A percentile compares a stretch with the other conserved stretches of the same genome.
phyloP scores from a whole-genome alignment of 1,139 yeast species.

The Sugiyamaella paludigena region DNA sequence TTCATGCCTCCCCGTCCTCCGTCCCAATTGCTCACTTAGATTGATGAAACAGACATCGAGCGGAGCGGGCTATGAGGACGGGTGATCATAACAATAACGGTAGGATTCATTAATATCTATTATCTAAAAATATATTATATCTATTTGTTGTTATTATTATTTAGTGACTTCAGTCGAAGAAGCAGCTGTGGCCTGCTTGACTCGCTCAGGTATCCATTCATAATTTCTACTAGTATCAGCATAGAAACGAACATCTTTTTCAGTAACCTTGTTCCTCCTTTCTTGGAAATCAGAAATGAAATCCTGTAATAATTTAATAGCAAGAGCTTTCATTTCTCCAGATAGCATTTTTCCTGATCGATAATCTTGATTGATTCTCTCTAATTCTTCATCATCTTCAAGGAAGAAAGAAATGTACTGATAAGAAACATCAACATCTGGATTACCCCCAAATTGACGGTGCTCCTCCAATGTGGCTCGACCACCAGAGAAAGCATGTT shows the following conservation, averaged over 20 bases:
- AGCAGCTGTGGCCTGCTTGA: constrained; percentile 1
- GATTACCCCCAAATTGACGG: constrained; percentile 84
- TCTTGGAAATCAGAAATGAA: constrained; percentile 82
- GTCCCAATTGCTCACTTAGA: too few species aligned
- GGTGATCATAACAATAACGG: too few species aligned
- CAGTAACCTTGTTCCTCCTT: constrained; percentile 64
- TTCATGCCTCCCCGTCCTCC: too few species aligned
- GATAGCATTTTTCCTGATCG: constrained; percentile 79
- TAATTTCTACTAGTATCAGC: constrained; percentile 80
- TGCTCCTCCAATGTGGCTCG: constrained; percentile 85
- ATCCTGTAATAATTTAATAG: constrained; percentile 75
- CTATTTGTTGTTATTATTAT: neutral
- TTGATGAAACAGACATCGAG: too few species aligned
- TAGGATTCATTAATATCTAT: too few species aligned
- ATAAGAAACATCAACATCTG: constrained; percentile 93
- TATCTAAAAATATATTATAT: neutral
- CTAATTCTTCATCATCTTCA: constrained; percentile 80
- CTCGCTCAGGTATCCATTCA: constrained; percentile 53
- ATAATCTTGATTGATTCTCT: constrained; percentile 61
- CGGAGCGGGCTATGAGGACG: too few species aligned
- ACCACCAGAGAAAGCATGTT: constrained; percentile 97
- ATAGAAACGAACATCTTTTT: constrained; percentile 62
- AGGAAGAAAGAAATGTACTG: constrained; percentile 88
- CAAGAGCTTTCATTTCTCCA: constrained; percentile 89
- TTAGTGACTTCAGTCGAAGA: neutral